Conservation (phyloP, 139 green algal genomes). For the Chlamydomonas sphaeroides region DNA sequence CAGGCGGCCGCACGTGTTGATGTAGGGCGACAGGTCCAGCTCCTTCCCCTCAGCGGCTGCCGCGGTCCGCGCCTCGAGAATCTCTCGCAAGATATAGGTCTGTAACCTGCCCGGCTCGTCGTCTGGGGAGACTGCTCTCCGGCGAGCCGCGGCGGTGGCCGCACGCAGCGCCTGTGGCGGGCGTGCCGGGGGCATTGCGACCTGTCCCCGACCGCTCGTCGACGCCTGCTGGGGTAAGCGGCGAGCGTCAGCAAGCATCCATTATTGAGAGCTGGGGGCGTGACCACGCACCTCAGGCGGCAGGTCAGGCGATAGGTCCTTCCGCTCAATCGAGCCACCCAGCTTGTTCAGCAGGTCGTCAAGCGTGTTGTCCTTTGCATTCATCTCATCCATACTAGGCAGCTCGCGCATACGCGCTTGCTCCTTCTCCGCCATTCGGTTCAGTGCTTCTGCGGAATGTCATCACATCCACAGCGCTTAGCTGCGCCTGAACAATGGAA, state of each 20-base stretch:
- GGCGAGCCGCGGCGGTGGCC: not conserved
- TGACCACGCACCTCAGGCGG: not conserved
- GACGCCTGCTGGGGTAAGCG: slow-evolving; percentile 6
- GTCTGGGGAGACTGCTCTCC: not conserved
- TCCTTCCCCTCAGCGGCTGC: not conserved
- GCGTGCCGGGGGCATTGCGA: slow-evolving; percentile 24
- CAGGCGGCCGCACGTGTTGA: slow-evolving; percentile 14
- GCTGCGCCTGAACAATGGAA: not conserved
- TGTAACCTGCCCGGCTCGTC: slow-evolving; percentile 37
- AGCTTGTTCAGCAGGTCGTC: slow-evolving; percentile 41
- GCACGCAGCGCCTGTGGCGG: not conserved
- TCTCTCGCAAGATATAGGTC: slow-evolving; percentile 33
- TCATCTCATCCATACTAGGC: slow-evolving; percentile 42
- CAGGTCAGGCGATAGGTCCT: slow-evolving; percentile 13
- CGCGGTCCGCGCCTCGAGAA: slow-evolving; percentile 24
- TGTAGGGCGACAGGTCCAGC: slow-evolving; percentile 20
- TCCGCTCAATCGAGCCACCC: slow-evolving; percentile 1
- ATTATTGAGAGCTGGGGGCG: not conserved
- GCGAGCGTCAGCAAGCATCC: too few relatives aligned
- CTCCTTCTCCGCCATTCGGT: slow-evolving; percentile 34
- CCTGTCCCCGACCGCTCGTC: not conserved
- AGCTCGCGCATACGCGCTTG: slow-evolving; percentile 35
- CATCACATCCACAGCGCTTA: too few relatives aligned
- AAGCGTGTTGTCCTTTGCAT: slow-evolving; percentile 27
- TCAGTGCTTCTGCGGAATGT: slow-evolving; percentile 38